Evolutionary conservation across 192 early-diverging fungal genomes (phyloP).

Genomic region (Coemansia sp.): DNA sequence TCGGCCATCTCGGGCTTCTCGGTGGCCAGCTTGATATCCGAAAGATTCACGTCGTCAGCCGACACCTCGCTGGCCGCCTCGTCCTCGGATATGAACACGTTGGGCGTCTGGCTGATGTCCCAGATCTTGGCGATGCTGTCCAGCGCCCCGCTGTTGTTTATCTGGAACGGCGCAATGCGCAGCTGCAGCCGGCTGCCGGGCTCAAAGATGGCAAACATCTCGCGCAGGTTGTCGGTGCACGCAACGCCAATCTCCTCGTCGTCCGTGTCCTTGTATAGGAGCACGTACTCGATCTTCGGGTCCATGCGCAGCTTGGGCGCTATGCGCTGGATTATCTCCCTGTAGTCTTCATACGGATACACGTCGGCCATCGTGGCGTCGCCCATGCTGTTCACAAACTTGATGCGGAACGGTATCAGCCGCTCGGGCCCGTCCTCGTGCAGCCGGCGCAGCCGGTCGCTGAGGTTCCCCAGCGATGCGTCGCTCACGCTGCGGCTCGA

Average conservation of each 20-base stretch:
- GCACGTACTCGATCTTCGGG: slow-evolving; percentile 20
- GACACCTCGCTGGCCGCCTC: slow-evolving; percentile 11
- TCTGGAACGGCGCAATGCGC: slow-evolving; percentile 36
- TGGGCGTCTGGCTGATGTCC: slow-evolving; percentile 37
- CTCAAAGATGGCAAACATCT: slow-evolving; percentile 47
- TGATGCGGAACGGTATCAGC: slow-evolving; percentile 28
- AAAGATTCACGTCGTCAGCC: slow-evolving; percentile 11
- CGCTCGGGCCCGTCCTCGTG: slow-evolving; percentile 10
- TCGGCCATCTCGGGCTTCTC: slow-evolving; percentile 26
- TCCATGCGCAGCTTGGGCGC: slow-evolving; percentile 43
- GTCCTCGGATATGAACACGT: slow-evolving; percentile 20
- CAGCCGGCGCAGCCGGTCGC: slow-evolving; percentile 20
- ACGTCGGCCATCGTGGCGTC: slow-evolving; percentile 44
- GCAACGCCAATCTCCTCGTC: slow-evolving; percentile 49
- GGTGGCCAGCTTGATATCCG: slow-evolving; percentile 17
- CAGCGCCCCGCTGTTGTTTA: slow-evolving; percentile 38
- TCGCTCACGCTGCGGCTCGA: slow-evolving; percentile 4
- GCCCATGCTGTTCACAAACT: slow-evolving; percentile 38
- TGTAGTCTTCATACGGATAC: slow-evolving; percentile 32
- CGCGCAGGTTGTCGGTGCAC: slow-evolving; percentile 42
- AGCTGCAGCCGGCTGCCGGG: slow-evolving; percentile 39
- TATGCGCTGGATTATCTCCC: slow-evolving; percentile 26
- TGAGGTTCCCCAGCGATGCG: slow-evolving; percentile 18
- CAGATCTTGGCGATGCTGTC: slow-evolving; percentile 37
- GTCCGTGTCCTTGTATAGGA: slow-evolving; percentile 46